Base-by-base conservation (phyloP, 2,329 filamentous ascomycete species). In the Fusarium kyushuense region DNA sequence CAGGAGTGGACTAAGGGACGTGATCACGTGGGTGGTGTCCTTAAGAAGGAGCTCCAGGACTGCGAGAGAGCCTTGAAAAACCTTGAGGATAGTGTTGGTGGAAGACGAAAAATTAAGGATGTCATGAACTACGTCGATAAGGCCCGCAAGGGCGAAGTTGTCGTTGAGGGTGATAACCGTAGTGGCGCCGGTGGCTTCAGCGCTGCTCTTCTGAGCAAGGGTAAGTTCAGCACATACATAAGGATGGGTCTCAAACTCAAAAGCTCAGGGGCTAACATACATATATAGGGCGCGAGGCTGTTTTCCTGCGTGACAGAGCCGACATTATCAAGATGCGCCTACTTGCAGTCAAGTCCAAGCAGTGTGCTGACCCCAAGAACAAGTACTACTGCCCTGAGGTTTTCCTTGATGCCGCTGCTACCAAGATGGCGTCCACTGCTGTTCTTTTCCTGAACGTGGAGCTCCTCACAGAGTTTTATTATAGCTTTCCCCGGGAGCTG, bases 361-460 rank as follows among this genome's bases (percentile, higher is more conserved):
- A 97, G 80, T 99, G 96, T 80, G 87, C 89, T 61, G 88, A 83
- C 70, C 85, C 90, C 70, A 90, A 91, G 75, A 97, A 97, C 83
- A 97, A 97, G 82, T 97, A 98, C 81, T 89, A 96, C 81, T 99
- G 96, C 76, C 96, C 96, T 0, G 96, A 99, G 77, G 88, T 99
- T 17, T 99, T 99, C 83, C 88, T 99, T n/a, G 94, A 99, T 75
- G 94, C 96, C 5, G 96, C 97, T 3, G 94, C 96, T 2, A 93
- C 94, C 71, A 98, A 98, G 80, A 87, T 99, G 48, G 96, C 95
- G 5, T 91, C 93, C 3, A 99, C 96, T 0, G 95, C 96, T 3
- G 96, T 99, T 11, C 88, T 99, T 1, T 99, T 99, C 84, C 87
- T 99, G 30, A 97, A 99, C 75, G 96, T 98, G 13, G 96, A 99